Conservation (phyloP, 768 basidiomycete species). For the Boletus rufocinnamomeus region DNA sequence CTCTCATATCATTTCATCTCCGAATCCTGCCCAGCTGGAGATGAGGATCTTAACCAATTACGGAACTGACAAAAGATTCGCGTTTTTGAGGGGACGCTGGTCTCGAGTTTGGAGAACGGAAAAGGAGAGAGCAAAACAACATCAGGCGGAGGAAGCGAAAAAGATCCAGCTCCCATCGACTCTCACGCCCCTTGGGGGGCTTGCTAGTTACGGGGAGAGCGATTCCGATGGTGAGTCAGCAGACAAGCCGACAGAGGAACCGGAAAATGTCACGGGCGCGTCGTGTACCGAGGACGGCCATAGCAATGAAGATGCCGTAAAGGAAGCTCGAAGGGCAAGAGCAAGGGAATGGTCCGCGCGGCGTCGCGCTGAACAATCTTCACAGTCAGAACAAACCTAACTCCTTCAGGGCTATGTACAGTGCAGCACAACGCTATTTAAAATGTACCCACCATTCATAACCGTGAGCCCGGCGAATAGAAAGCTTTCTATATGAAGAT, state of each 20-base stretch:
- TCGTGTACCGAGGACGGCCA: background rate
- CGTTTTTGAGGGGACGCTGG: constrained; percentile 82
- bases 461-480: too few relatives aligned
- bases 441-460: background rate
- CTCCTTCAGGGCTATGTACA: background rate
- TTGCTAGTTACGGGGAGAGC: constrained; percentile 63
- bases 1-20: constrained; percentile 62
- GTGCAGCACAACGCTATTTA: background rate
- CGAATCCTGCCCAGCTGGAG: constrained; percentile 80
- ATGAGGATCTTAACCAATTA: constrained; percentile 89
- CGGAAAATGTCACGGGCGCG: background rate
- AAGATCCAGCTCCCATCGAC: constrained; percentile 12
- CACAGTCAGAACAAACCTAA: constrained; percentile 9
- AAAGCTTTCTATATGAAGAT: background rate
- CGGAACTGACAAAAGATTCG: constrained; percentile 74
- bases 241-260: constrained; percentile 21
- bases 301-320: constrained; percentile 25
- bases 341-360: constrained; percentile 61
- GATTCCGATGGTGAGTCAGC: constrained; percentile 43
- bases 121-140: constrained; percentile 48
- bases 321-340: constrained; percentile 52
- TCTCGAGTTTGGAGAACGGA: constrained; percentile 58
- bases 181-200: constrained; percentile 44
- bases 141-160: constrained; percentile 26
- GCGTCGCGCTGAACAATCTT: constrained; percentile 38